phyloP scores from a whole-genome alignment of 768 basidiomycete genomes.

The Phanerochaete sordida region DNA sequence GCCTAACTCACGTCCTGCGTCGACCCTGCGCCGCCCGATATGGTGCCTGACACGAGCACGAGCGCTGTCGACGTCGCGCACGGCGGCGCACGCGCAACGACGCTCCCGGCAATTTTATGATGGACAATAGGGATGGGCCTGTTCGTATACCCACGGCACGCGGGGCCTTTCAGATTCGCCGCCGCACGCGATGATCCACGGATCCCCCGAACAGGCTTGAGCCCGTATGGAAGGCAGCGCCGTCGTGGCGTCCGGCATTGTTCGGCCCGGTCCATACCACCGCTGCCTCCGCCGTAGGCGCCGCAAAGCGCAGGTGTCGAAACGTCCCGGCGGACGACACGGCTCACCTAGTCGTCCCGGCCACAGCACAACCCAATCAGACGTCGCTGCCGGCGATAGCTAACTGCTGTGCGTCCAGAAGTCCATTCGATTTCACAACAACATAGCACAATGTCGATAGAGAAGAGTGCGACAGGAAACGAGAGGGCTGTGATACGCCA shows the following conservation, averaged over 20 bases:
- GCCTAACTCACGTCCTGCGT: no score
- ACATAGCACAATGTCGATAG: slow-evolving; percentile 16
- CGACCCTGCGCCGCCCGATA: no score
- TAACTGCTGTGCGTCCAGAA: not conserved
- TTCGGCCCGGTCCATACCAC: not conserved
- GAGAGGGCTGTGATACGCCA: slow-evolving; percentile 18
- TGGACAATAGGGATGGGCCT: not conserved
- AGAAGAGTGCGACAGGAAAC: slow-evolving; percentile 22
- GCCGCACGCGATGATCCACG: not conserved
- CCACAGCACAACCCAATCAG: not conserved
- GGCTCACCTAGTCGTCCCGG: not conserved
- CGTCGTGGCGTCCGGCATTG: not conserved
- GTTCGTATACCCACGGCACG: not conserved
- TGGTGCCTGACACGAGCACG: no score
- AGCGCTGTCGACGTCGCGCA: not conserved
- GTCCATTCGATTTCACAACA: slow-evolving; percentile 17
- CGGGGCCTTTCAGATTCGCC: not conserved
- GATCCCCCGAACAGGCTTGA: not conserved
- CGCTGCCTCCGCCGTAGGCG: no score
- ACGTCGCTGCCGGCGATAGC: not conserved
- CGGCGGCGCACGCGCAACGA: no score
- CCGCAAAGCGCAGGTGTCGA: no score
- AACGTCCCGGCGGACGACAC: no score
- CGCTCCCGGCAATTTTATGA: not conserved
- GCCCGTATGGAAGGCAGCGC: not conserved